A percentile compares a stretch with the other conserved stretches of the same genome.
Evolutionary conservation across 1,139 yeast species (phyloP).

Genomic region (Debaryomycetaceae sp.): DNA sequence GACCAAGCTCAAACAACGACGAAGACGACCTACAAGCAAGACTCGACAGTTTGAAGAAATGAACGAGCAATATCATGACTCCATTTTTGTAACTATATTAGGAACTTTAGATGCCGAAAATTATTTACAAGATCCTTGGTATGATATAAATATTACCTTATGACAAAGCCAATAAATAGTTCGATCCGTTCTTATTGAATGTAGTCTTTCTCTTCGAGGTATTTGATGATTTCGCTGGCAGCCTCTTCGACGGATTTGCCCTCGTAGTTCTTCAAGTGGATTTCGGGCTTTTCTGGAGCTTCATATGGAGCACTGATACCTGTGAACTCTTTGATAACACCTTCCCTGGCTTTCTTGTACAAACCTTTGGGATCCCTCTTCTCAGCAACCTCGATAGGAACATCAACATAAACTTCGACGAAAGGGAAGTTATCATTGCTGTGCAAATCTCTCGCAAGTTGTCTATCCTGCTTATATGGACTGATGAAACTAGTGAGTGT

Average conservation of each 20-base stretch:
- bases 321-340: constrained; percentile 89
- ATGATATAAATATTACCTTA: neutral
- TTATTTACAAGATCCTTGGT: neutral
- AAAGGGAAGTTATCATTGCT: constrained; percentile 73
- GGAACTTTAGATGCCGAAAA: neutral
- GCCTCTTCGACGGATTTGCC: constrained; percentile 73
- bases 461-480: constrained; percentile 83
- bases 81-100: neutral
- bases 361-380: constrained; percentile 96
- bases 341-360: constrained; percentile 94
- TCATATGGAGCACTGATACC: constrained; percentile 96
- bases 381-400: constrained; percentile 90
- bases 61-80: constrained; percentile 1
- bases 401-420: constrained; percentile 87
- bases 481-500: constrained; percentile 89
- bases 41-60: constrained; percentile 73
- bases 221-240: constrained; percentile 68
- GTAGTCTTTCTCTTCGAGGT: constrained; percentile 56
- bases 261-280: constrained; percentile 69
- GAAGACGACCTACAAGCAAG: constrained; percentile 92
- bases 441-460: constrained; percentile 80
- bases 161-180: neutral
- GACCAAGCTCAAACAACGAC: constrained; percentile 37
- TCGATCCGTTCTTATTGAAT: constrained; percentile 18
- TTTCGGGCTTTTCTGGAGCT: constrained; percentile 81